Base-by-base conservation (phyloP, 495 filamentous ascomycete genomes). In the Penicillium argentinense region DNA sequence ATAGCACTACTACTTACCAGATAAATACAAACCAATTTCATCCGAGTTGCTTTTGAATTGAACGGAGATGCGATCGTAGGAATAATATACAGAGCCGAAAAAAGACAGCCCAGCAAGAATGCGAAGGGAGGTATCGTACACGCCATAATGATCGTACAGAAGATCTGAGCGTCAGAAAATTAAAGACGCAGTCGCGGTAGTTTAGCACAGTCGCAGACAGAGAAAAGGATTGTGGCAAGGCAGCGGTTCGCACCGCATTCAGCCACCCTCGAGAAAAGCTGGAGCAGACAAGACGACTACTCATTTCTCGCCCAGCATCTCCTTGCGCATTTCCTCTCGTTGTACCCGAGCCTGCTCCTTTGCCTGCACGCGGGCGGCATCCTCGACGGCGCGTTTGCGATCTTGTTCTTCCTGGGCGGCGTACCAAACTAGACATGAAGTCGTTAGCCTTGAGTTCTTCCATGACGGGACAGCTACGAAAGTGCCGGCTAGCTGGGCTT, bases 351-450 rank as follows among this genome's bases (percentile, higher is more conserved):
- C 71, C 41, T 81, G 73, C 25, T 78, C 77, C 53, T 72, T 72
- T 19, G 72, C 73, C 56, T 74, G 60, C 13, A 36, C 75, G 51
- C 74, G 81, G 55, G 81, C 72, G 39, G 73, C 77, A 59, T 65
- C 56, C 1, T 56, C 33, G 14, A 57, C 44, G 13, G 56, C 56
- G 1, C 44, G 62, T 48, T 62, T 77, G 51, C 72, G 70, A 19
- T 82, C 79, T 55, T 77, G 71, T 27, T 80, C 81, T 62, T 84
- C 85, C 25, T 82, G 78, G 12, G 87, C 84, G 2, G 85, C 88
- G 48, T 74, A 63, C 87, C 87, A 92, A 62, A 92, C 85, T 89
- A 57, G 73, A 62, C 21, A 36, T 42, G 59, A 58, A 47, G 49
- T 37, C 9, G 16, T 55, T 42, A 40, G 50, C 39, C 27, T 28